These are phyloP conservation scores for Pythium insidiosum DNA, from an alignment of 352 stramenopile species.

Conservation along the genomic window DNA sequence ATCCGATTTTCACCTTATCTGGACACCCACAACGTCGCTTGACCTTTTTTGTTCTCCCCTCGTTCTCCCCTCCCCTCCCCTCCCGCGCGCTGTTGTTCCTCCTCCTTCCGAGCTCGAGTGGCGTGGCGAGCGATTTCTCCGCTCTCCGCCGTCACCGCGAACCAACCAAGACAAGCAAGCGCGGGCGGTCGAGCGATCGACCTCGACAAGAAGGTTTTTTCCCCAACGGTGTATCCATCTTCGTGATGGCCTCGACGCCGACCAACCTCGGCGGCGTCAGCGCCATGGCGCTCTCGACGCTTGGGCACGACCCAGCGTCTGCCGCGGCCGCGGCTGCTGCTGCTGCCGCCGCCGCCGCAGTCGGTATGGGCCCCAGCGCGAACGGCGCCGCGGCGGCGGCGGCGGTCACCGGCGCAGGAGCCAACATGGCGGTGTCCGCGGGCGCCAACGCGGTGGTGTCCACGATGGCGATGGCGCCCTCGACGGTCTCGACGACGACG, in stretches of 20 bases:
- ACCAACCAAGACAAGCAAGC: too few relatives aligned
- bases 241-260: not conserved
- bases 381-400: not conserved
- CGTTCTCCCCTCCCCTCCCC: not conserved
- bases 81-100: not conserved
- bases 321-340: not conserved
- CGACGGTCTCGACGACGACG: too few relatives aligned
- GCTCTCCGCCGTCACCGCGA: too few relatives aligned
- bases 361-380: not conserved
- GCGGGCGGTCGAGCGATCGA: too few relatives aligned
- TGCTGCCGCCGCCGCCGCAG: too few relatives aligned
- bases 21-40: too few relatives aligned
- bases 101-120: too few relatives aligned
- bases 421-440: not conserved
- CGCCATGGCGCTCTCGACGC: not conserved
- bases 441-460: constrained; percentile 1
- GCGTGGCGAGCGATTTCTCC: too few relatives aligned
- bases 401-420: not conserved
- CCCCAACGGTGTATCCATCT: not conserved
- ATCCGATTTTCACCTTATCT: too few relatives aligned
- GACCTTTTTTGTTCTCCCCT: too few relatives aligned
- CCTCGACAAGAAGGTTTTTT: too few relatives aligned
- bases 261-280: not conserved
- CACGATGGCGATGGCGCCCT: not conserved
- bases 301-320: not conserved